Evolutionary conservation across 164 flowering plant species (phyloP), one percentile per base, ranked within the genome.

Genomic region (Vitis vinifera): DNA sequence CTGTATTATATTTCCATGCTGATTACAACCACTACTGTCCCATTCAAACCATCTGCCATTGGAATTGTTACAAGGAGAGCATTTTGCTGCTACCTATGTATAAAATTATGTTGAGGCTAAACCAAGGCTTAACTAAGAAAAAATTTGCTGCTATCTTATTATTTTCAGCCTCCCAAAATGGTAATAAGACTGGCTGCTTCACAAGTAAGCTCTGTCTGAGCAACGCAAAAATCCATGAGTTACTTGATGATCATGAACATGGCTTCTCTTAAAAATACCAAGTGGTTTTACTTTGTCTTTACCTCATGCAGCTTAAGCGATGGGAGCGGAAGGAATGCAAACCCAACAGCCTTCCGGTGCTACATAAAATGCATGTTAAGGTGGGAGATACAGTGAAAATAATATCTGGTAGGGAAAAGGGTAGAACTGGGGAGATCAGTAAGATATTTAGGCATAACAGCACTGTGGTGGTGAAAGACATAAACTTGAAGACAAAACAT

Each of bases 241-340:
- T 37, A 37, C 4, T 37, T 37, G 6, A 37, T 37, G 44, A 37
- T 37, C 4, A 37, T 37, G 7, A 37, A 37, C 4, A 37, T 55
- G 13, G 8, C 29, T 9, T 14, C 17, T 19, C 7, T 59, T 53
- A 37, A 37, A 37, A 37, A 37, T 37, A 30, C 31, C 16, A 8
- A n/a, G 16, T 30, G 19, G 11, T 51, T 49, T 37, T 37, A 15
- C 63, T 69, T 68, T 3, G 7, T 66, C 19, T 44, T 63, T 57
- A 14, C 53, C 59, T 52, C 44, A 56, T 72, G 69, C 89, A 93
- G 98, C 84, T 95, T 17, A 95, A 93, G 80, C 79, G 84, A 71
- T 95, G 99, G 99, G 99, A 95, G 74, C 81, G 96, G 68, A 95
- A 89, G 78, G 78, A 92, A 62, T 94, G 97, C 69, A 94, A 92